These are phyloP conservation scores for Nigrospora osmanthi DNA, from an alignment of 2,329 filamentous ascomycete genomes.

Conservation along the genomic window DNA sequence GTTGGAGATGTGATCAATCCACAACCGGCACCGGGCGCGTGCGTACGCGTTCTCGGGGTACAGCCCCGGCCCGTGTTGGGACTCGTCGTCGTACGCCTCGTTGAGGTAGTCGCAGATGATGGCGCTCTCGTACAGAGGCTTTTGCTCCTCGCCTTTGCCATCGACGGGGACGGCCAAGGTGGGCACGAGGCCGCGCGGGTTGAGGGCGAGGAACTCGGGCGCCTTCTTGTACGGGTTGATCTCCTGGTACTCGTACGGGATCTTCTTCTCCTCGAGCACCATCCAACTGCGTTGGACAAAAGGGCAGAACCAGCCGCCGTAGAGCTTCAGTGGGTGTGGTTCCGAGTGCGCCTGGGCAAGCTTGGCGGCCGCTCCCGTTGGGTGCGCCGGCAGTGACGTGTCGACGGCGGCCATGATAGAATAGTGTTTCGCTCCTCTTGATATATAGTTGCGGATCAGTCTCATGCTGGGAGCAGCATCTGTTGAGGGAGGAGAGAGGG, in stretches of 20 bases:
- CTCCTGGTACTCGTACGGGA: slow-evolving; percentile 69
- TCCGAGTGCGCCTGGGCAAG: slow-evolving; percentile 36
- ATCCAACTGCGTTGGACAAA: slow-evolving; percentile 68
- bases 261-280: slow-evolving; percentile 63
- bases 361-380: slow-evolving; percentile 40
- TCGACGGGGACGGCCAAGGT: slow-evolving; percentile 47
- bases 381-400: slow-evolving; percentile 35
- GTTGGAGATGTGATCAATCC: slow-evolving; percentile 64
- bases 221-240: slow-evolving; percentile 74
- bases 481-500: too few relatives aligned
- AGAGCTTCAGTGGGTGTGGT: slow-evolving; percentile 53
- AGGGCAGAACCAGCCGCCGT: slow-evolving; percentile 68
- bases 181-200: slow-evolving; percentile 69
- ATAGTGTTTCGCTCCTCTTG: too few relatives aligned
- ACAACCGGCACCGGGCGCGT: slow-evolving; percentile 58
- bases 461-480: too few relatives aligned
- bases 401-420: slow-evolving; percentile 36
- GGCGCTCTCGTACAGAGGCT: slow-evolving; percentile 64
- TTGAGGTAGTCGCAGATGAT: slow-evolving; percentile 72
- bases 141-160: slow-evolving; percentile 23
- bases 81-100: slow-evolving; percentile 50
- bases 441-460: too few relatives aligned
- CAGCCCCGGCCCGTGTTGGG: slow-evolving; percentile 35
- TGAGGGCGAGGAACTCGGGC: slow-evolving; percentile 58
- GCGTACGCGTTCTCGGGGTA: slow-evolving; percentile 56